These are phyloP conservation scores for Aureobasidium sp. DNA, from an alignment of 2,329 filamentous ascomycete genomes.

Conservation along the genomic window DNA sequence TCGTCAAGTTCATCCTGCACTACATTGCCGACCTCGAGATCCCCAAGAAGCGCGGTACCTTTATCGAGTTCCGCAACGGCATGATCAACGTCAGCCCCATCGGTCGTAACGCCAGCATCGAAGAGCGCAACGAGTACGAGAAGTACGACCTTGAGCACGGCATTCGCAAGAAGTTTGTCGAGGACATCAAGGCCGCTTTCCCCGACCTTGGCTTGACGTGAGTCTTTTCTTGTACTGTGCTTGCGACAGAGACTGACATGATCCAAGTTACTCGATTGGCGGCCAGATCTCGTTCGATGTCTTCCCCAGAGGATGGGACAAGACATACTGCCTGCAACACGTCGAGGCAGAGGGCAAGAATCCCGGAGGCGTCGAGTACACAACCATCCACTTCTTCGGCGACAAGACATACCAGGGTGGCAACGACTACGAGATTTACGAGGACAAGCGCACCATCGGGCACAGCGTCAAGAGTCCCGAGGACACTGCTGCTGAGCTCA, in stretches of 20 bases:
- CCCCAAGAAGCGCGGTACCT: constrained; percentile 75
- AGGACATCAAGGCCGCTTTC: constrained; percentile 71
- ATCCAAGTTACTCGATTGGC: constrained; percentile 74
- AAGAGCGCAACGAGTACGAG: constrained; percentile 78
- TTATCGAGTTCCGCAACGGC: constrained; percentile 83
- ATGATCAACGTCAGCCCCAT: constrained; percentile 84
- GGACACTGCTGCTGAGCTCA: constrained; percentile 73
- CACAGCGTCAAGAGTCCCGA: constrained; percentile 76
- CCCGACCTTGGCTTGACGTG: constrained; percentile 76
- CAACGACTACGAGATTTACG: constrained; percentile 93
- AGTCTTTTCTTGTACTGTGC: constrained; percentile 31
- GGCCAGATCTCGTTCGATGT: constrained; percentile 98
- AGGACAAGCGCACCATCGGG: constrained; percentile 71
- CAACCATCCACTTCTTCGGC: constrained; percentile 92
- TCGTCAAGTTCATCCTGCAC: constrained; percentile 69
- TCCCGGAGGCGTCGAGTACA: constrained; percentile 69
- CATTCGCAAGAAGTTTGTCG: constrained; percentile 70
- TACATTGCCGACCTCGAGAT: constrained; percentile 80
- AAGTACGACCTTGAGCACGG: constrained; percentile 71
- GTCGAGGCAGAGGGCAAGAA: constrained; percentile 67
- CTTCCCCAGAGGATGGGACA: constrained; percentile 96
- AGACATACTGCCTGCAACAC: constrained; percentile 91
- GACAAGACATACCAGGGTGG: constrained; percentile 90
- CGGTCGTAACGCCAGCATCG: constrained; percentile 73
- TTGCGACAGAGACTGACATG: background rate